Base-by-base conservation (phyloP, 352 stramenopile genomes). In the Pilasporangium apinafurcum region DNA sequence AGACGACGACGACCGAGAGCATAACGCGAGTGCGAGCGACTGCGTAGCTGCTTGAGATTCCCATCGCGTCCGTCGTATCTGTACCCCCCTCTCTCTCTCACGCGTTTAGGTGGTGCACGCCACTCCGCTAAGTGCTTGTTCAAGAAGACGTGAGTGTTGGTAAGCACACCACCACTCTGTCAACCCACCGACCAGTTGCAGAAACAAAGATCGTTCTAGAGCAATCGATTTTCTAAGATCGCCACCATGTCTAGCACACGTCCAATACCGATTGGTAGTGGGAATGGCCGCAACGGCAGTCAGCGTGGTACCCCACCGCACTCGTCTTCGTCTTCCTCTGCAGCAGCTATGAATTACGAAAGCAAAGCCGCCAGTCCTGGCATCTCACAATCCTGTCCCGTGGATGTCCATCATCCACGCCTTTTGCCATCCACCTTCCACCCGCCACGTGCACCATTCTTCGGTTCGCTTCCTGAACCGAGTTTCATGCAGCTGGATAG, bases 321-420 rank as follows among this genome's bases (percentile, higher is more conserved):
- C 25, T 53, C 40, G 20, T 48, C 46, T 18, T 48, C 36, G 12
- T 40, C 47, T 20, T 12, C 12, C 12, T 34, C 30, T 12, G n/a
- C 30, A 34, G n/a, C n/a, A 34, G n/a, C 30, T 34, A n/a, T n/a
- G n/a, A n/a, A n/a, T n/a, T n/a, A n/a, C 30, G 30, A 12, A 34
- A 12, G n/a, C n/a, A n/a, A 28, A 31, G 36, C 59, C 32, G 39
- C 59, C 43, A 26, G 60, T 37, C 14, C 56, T 30, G 51, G 21
- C 33, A 62, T 83, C n/a, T 69, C 72, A 18, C 72, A 86, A 36
- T 88, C 75, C 30, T 76, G 80, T 46, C 75, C 75, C 12, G 71
- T 69, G 16, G 65, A 73, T 51, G 69, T 71, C 57, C n/a, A n/a
- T n/a, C n/a, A n/a, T n/a, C n/a, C n/a, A n/a, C n/a, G n/a, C n/a